Evolutionary conservation across 1,284 basidiomycete species (phyloP).

Genomic region (Polyporus tsugae): DNA sequence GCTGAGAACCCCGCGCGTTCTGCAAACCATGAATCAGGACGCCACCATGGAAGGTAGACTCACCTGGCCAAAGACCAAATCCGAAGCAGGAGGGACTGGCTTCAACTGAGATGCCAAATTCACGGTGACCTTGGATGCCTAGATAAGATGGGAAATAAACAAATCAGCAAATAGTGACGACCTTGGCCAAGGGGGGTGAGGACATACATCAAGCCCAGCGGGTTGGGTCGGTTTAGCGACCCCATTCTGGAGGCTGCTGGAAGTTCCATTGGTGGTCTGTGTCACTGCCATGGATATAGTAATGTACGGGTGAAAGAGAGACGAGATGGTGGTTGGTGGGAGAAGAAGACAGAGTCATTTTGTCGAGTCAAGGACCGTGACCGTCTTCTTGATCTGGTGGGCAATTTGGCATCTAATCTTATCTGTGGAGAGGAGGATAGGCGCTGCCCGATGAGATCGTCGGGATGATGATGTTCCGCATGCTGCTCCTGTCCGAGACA

Average conservation of each 20-base stretch:
- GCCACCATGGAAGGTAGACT: slow-evolving; percentile 7
- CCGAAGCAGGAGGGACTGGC: slow-evolving; percentile 48
- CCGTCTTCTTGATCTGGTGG: background rate
- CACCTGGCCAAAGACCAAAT: slow-evolving; percentile 55
- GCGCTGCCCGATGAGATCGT: background rate
- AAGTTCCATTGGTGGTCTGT: background rate
- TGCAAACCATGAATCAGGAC: slow-evolving; percentile 5
- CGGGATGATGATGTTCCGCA: background rate
- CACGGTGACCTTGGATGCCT: slow-evolving; percentile 56
- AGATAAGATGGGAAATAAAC: background rate
- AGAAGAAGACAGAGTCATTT: background rate
- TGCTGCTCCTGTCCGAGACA: background rate
- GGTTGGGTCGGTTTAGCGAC: slow-evolving; percentile 17
- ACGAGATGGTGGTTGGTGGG: slow-evolving; percentile 8
- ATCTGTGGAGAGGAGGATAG: slow-evolving; percentile 10
- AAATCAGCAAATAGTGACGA: background rate
- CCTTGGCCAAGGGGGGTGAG: background rate
- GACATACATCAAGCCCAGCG: slow-evolving; percentile 30
- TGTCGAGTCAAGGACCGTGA: slow-evolving; percentile 19
- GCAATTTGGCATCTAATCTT: slow-evolving; percentile 30
- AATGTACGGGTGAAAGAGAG: background rate
- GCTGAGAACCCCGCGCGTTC: background rate
- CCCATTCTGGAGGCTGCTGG: background rate
- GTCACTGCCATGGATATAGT: slow-evolving; percentile 23
- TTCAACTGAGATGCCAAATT: slow-evolving; percentile 47